Evolutionary conservation across 2,329 filamentous ascomycete genomes (phyloP).

Genomic region (Epichloe hybrida): DNA sequence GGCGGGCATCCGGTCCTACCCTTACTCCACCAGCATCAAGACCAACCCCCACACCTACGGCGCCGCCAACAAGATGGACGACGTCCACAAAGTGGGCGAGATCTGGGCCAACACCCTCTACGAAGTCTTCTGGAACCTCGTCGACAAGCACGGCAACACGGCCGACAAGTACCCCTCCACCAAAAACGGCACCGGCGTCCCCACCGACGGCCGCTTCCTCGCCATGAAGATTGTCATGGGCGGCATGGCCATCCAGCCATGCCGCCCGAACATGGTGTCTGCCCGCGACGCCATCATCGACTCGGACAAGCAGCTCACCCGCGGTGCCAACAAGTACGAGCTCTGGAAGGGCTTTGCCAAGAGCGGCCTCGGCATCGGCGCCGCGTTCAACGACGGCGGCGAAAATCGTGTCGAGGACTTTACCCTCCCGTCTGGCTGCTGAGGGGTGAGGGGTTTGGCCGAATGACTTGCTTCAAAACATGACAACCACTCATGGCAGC

Average conservation of each 20-base stretch:
- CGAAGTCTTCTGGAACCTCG: slow-evolving; percentile 44
- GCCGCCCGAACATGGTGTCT: too few species aligned
- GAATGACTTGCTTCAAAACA: too few species aligned
- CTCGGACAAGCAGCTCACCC: slow-evolving; percentile 10
- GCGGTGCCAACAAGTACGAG: slow-evolving; percentile 18
- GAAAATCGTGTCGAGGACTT: slow-evolving; percentile 19
- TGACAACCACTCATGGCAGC: too few species aligned
- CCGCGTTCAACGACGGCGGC: slow-evolving; percentile 1
- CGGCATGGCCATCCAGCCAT: too few species aligned
- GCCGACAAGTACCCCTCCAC: slow-evolving; percentile 23
- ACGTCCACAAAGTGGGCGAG: slow-evolving; percentile 35
- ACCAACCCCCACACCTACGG: slow-evolving; percentile 40
- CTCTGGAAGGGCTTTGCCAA: slow-evolving; percentile 36
- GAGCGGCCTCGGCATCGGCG: too few species aligned
- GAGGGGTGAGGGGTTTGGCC: not conserved
- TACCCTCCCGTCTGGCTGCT: slow-evolving; percentile 13
- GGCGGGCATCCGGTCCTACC: slow-evolving; percentile 34
- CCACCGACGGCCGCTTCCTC: too few species aligned
- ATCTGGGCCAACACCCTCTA: slow-evolving; percentile 40
- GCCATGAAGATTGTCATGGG: slow-evolving; percentile 15
- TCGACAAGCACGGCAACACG: slow-evolving; percentile 41
- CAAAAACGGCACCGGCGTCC: too few species aligned
- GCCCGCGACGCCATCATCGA: too few species aligned
- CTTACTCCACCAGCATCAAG: slow-evolving; percentile 35
- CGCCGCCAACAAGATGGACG: slow-evolving; percentile 21